Base-by-base conservation (phyloP, 441 rosid genomes). In the Gossypium schwendimanii region DNA sequence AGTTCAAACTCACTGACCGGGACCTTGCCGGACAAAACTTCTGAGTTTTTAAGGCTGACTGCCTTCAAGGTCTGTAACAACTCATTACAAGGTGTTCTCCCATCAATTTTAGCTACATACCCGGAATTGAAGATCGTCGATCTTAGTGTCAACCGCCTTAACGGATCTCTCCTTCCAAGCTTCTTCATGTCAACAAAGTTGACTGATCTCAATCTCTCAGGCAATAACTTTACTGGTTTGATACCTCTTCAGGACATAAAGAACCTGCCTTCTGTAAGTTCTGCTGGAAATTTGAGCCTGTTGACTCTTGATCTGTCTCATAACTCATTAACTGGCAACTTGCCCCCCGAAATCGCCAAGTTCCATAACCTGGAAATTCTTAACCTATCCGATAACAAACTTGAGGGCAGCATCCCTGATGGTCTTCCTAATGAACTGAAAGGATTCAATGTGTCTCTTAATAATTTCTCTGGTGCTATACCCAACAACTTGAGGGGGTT, bases 1-100 rank as follows among this genome's bases (percentile, higher is more conserved):
- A 89, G 86, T 78, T 87, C 88, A 41, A 89, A 89, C 75, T 77
- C 79, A 64, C 81, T 89, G 75, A 78, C 75, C 5, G 91, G 94
- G 75, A 77, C 82, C 63, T 47, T 87, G 63, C 87, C 91, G 10
- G 65, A 71, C 74, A 71, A 84, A 79, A 86, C 91, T 69, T 82
- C 85, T 78, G 86, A 87, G 24, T 89, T 89, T 70, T 69, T 85
- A 79, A 86, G 91, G 85, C 81, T 89, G 58, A 75, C 82, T 76
- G 76, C 84, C 1, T 77, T 89, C n/a, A 79, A 81, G 75, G 83
- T 73, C 49, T 84, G 89, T 2, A 80, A 78, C 78, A 89, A 89
- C 75, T 73, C 78, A 52, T 60, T 89, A 73, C 84, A 82, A 72
- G 94, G 94, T 17, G 77, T 17, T 64, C 84, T 89, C 28, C 88